A percentile compares a stretch with the other conserved stretches of the same genome.
phyloP scores from a whole-genome alignment of 2,329 filamentous ascomycete species.

The Fusarium coffeatum region DNA sequence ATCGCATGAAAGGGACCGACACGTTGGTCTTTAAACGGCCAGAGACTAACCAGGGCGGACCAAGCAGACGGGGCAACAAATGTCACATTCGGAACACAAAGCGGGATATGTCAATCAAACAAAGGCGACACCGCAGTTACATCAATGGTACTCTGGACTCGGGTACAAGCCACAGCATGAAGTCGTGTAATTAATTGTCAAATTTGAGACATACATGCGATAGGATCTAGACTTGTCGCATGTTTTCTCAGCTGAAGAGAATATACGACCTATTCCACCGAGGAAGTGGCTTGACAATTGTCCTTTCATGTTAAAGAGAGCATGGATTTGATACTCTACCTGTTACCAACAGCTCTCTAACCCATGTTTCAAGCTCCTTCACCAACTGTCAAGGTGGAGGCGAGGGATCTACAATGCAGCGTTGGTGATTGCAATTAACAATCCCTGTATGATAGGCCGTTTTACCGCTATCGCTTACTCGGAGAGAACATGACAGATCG shows the following conservation, averaged over 20 bases:
- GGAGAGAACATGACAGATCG: background rate
- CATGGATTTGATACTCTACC: background rate
- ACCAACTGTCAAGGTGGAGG: background rate
- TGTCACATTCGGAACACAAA: constrained; percentile 3
- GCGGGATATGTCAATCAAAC: constrained; percentile 7
- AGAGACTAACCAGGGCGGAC: background rate
- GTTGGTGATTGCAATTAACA: constrained; percentile 6
- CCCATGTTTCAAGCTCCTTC: background rate
- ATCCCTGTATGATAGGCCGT: background rate
- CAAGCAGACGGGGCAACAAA: constrained; percentile 1
- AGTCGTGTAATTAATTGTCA: background rate
- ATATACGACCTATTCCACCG: background rate
- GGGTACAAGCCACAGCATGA: background rate
- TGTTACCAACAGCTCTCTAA: background rate
- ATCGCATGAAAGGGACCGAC: background rate
- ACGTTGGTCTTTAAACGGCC: constrained; percentile 3
- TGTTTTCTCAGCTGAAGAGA: background rate
- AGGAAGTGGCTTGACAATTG: background rate
- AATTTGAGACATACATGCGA: background rate
- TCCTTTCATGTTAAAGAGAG: background rate
- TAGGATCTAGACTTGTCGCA: background rate
- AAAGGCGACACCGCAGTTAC: background rate
- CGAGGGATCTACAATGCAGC: background rate
- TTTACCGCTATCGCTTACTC: background rate
- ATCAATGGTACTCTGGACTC: background rate